Base-by-base conservation (phyloP, 208 protist species). In the Acanthamoeba healyi region DNA sequence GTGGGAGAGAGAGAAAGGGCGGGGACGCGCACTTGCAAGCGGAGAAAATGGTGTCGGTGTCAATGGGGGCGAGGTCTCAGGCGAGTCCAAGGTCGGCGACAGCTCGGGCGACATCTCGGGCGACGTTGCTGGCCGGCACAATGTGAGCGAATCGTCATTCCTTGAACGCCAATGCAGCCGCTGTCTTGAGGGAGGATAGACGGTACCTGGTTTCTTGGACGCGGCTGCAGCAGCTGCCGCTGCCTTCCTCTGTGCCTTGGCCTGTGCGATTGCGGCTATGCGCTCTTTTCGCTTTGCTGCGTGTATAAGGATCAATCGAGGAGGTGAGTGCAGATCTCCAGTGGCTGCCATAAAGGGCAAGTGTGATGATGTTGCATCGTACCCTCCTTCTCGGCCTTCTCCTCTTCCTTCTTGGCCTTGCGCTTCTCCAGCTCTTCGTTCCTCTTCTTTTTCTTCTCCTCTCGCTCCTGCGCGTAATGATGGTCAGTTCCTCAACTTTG, bases 311-410 rank as follows among this genome's bases (percentile, higher is more conserved):
- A 63, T 29, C 0, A 12, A 15, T 24, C 5, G 5, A 34, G 10
- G 26, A 34, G 58, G 26, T 9, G 58, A n/a, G n/a, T n/a, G n/a
- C n/a, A n/a, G n/a, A n/a, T n/a, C n/a, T n/a, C n/a, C n/a, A n/a
- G n/a, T n/a, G n/a, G n/a, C n/a, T n/a, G n/a, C n/a, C n/a, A n/a
- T n/a, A n/a, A n/a, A n/a, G n/a, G n/a, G n/a, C n/a, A n/a, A n/a
- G n/a, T n/a, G n/a, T n/a, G n/a, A n/a, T n/a, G 58, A 34, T 61
- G 10, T 3, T 12, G 32, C 32, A 7, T 29, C 29, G 26, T 63
- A 89, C 81, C 81, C 29, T 89, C 81, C 29, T 89, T 89, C 32
- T 89, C 46, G 29, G 40, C 81, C 9, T 89, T 89, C 54, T 89
- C 46, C 29, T 89, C 81, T 22, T 89, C 81, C 26, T 89, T 89